Percentiles rank a stretch among this genome's conserved stretches.
Evolutionary conservation across 2,329 filamentous ascomycete genomes (phyloP).

Genomic region (Fusarium haematococcum): DNA sequence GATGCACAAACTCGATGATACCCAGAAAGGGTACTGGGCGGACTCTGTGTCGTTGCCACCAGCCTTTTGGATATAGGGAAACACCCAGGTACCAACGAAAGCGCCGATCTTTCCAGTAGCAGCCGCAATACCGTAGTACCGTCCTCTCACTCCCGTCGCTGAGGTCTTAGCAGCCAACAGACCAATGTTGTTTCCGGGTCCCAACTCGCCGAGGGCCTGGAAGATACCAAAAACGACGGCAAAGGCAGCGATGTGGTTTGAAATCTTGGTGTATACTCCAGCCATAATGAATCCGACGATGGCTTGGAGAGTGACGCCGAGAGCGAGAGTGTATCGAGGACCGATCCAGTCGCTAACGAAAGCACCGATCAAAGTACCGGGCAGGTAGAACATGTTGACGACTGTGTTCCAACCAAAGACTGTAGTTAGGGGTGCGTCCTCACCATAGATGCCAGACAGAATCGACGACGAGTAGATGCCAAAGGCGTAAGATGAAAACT

Average conservation of each 20-base stretch:
- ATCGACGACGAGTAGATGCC: slow-evolving; percentile 86
- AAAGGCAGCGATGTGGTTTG: slow-evolving; percentile 58
- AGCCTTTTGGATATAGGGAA: slow-evolving; percentile 76
- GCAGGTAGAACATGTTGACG: slow-evolving; percentile 90
- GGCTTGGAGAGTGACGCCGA: slow-evolving; percentile 79
- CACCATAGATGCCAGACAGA: slow-evolving; percentile 72
- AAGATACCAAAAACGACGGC: slow-evolving; percentile 55
- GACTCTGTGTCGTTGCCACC: slow-evolving; percentile 64
- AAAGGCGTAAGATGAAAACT: slow-evolving; percentile 87
- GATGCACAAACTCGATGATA: slow-evolving; percentile 82
- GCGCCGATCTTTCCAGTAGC: slow-evolving; percentile 82
- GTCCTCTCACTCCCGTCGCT: slow-evolving; percentile 86
- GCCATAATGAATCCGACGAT: slow-evolving; percentile 91
- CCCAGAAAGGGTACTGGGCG: slow-evolving; percentile 91
- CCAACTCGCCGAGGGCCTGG: slow-evolving; percentile 63
- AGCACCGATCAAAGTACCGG: slow-evolving; percentile 82
- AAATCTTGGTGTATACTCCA: slow-evolving; percentile 78
- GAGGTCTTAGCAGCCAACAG: slow-evolving; percentile 88
- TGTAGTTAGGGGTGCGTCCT: slow-evolving; percentile 74
- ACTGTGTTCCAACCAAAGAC: slow-evolving; percentile 90
- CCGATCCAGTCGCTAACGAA: slow-evolving; percentile 83
- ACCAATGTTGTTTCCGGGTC: slow-evolving; percentile 92
- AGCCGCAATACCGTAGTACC: slow-evolving; percentile 78
- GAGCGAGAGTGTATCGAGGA: slow-evolving; percentile 77
- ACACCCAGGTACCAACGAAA: slow-evolving; percentile 87